Percentiles rank a stretch among this genome's conserved stretches.
Evolutionary conservation across 768 basidiomycete genomes (phyloP).

Genomic region (Hygrophoropsis aurantiaca): DNA sequence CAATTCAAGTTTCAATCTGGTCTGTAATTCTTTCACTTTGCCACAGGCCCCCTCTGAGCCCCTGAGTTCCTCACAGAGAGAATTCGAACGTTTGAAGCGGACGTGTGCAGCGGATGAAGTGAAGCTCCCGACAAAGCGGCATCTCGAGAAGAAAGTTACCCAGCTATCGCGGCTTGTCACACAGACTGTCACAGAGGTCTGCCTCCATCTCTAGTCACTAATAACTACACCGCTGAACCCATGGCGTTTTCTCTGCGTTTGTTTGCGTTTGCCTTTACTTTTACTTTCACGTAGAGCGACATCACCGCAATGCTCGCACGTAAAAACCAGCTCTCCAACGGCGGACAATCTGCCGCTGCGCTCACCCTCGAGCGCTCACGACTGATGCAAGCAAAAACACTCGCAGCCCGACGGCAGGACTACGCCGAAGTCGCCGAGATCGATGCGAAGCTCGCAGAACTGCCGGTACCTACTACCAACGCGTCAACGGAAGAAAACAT

Average conservation of each 20-base stretch:
- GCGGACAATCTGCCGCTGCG: slow-evolving; percentile 30
- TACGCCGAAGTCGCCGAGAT: slow-evolving; percentile 57
- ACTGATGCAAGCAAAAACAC: slow-evolving; percentile 66
- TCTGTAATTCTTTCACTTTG: slow-evolving; percentile 47
- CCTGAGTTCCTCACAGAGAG: slow-evolving; percentile 48
- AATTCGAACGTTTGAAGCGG: slow-evolving; percentile 62
- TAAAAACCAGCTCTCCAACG: slow-evolving; percentile 46
- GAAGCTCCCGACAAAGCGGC: slow-evolving; percentile 65
- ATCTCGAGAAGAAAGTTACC: slow-evolving; percentile 62
- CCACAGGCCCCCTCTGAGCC: no score
- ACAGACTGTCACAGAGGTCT: slow-evolving; percentile 80
- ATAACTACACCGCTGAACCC: no score
- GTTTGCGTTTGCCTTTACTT: no score
- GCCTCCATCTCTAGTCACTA: no score
- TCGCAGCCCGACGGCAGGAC: slow-evolving; percentile 78
- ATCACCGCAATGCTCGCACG: slow-evolving; percentile 75
- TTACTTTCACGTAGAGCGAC: slow-evolving; percentile 61
- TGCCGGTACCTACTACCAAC: slow-evolving; percentile 28
- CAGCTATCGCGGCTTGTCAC: slow-evolving; percentile 58
- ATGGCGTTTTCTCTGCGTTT: no score
- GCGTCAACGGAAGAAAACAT: slow-evolving; percentile 28
- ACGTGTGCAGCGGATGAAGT: slow-evolving; percentile 50
- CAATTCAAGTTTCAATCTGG: slow-evolving; percentile 63
- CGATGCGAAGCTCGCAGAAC: slow-evolving; percentile 60
- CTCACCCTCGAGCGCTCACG: slow-evolving; percentile 61